Evolutionary conservation across 1,284 basidiomycete species (phyloP), one percentile per base, ranked within the genome.

Genomic region (Fomitiporia mediterranea): DNA sequence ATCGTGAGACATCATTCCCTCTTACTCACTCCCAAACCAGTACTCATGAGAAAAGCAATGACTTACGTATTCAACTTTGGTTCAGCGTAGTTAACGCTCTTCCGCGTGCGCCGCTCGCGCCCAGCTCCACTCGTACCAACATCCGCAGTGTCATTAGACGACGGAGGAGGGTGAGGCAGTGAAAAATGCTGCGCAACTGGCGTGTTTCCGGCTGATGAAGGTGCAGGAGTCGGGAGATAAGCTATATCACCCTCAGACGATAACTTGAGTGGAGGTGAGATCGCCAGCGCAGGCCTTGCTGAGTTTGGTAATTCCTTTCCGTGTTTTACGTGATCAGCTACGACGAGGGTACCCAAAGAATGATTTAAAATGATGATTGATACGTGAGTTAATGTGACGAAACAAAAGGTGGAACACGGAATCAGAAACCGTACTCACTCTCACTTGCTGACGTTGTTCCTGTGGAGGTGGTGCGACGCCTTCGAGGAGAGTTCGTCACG

Each of bases 61-160:
- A 83, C 87, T 62, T 68, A 92, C 90, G 89, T 93, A 68, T 91
- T 92, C 28, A 94, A 76, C 69, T 91, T 94, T 9, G 91, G 91
- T 68, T 94, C 91, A 1, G 91, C 79, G 65, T 94, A 94, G 68
- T 93, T 94, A 53, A 94, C 77, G 63, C 90, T 92, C 72, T 85
- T 91, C 43, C 91, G 77, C 13, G 79, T 71, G 55, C 91, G 76
- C 59, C 86, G 75, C 65, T 89, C 86, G 54, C 90, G 76, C n/a
- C 78, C 79, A 35, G 71, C 63, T 37, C 51, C 70, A 15, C 62
- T 57, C 4, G 65, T 60, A 15, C 57, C 66, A 9, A 60, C 65
- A 32, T 77, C 77, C 30, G 69, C 57, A 13, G 74, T 73, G n/a
- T n/a, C n/a, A n/a, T n/a, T n/a, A n/a, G n/a, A n/a, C n/a, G n/a